phyloP scores from a whole-genome alignment of 768 basidiomycete species.

The Trametes punicea region DNA sequence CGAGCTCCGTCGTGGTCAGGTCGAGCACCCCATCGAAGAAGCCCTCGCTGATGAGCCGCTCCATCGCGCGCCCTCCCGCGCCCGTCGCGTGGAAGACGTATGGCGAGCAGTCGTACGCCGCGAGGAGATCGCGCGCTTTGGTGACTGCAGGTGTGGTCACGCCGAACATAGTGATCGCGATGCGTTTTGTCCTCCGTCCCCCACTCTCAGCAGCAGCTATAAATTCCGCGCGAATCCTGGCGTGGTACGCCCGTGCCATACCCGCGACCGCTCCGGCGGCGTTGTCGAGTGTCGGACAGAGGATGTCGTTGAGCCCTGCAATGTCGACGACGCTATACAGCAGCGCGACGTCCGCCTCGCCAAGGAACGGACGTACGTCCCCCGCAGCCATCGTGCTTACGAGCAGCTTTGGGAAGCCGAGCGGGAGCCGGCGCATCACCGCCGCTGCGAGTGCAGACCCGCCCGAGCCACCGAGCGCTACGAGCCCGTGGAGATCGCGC shows the following conservation, averaged over 20 bases:
- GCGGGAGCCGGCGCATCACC: slow-evolving; percentile 18
- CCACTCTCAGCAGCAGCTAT: neutral
- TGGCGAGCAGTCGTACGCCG: slow-evolving; percentile 18
- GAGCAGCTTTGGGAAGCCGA: slow-evolving; percentile 24
- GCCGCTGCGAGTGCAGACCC: slow-evolving; percentile 20
- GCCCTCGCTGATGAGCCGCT: slow-evolving; percentile 13
- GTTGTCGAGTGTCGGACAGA: slow-evolving; percentile 20
- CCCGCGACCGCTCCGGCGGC: slow-evolving; percentile 21
- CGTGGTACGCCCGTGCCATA: slow-evolving; percentile 19
- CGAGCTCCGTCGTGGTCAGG: slow-evolving; percentile 23
- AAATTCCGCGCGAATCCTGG: neutral
- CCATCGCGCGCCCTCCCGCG: slow-evolving; percentile 20
- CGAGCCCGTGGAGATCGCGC: slow-evolving; percentile 12
- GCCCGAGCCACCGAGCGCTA: slow-evolving; percentile 20
- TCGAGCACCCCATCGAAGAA: slow-evolving; percentile 24
- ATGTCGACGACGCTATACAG: slow-evolving; percentile 24
- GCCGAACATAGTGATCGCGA: slow-evolving; percentile 25
- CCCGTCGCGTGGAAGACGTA: slow-evolving; percentile 24
- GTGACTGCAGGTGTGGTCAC: slow-evolving; percentile 24
- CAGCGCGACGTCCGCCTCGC: slow-evolving; percentile 19
- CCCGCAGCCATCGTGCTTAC: slow-evolving; percentile 24
- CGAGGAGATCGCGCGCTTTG: slow-evolving; percentile 17
- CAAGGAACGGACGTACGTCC: slow-evolving; percentile 18
- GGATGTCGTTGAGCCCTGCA: slow-evolving; percentile 23
- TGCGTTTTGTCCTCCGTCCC: slow-evolving; percentile 7